A percentile compares a stretch with the other conserved stretches of the same genome.
phyloP scores from a whole-genome alignment of 345 rosid genomes.

The Populus alba region DNA sequence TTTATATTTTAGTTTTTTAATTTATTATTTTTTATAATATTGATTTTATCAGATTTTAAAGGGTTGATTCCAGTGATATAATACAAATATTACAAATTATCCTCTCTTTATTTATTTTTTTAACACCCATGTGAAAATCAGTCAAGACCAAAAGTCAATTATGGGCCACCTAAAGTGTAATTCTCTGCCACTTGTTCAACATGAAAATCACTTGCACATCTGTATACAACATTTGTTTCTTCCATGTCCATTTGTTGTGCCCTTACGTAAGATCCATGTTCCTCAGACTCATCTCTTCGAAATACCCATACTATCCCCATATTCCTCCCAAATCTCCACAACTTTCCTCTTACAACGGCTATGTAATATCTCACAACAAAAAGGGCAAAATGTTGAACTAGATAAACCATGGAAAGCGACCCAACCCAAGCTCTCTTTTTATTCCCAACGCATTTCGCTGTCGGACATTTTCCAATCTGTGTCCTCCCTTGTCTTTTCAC shows the following conservation, averaged over 20 bases:
- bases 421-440: not conserved
- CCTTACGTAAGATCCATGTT: not conserved
- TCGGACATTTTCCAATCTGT: not conserved
- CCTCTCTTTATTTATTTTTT: too few species aligned
- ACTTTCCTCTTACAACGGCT: not conserved
- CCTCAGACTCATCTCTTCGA: not conserved
- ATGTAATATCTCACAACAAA: not conserved
- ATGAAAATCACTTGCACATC: not conserved
- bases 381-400: not conserved
- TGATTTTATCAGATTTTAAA: too few species aligned
- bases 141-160: not conserved
- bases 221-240: not conserved
- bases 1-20: too few species aligned
- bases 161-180: not conserved
- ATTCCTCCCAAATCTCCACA: too few species aligned
- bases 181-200: not conserved
- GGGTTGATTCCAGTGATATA: too few species aligned
- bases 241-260: slow-evolving; percentile 3
- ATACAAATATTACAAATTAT: too few species aligned
- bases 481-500: slow-evolving; percentile 8
- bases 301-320: not conserved
- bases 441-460: not conserved
- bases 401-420: not conserved
- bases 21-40: too few species aligned
- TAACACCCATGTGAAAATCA: too few species aligned